phyloP scores from a whole-genome alignment of 805 yeast genomes.

The Metschnikowia cubensis region DNA sequence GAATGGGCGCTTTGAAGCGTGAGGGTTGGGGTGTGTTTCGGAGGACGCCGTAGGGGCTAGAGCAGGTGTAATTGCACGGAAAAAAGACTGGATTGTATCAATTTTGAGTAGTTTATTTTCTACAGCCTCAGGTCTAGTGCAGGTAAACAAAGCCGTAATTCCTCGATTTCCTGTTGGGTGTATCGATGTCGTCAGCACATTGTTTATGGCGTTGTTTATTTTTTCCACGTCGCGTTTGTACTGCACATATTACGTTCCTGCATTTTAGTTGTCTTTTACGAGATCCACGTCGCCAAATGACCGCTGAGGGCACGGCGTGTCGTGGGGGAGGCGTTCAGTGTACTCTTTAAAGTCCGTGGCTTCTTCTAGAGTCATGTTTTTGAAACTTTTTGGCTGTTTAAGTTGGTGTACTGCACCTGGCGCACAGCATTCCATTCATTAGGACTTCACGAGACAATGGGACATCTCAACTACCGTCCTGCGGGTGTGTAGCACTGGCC shows the following conservation, averaged over 20 bases:
- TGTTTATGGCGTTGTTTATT: slow-evolving; percentile 4
- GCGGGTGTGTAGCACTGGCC: too few species aligned
- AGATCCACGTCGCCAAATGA: not conserved
- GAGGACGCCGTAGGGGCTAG: not conserved
- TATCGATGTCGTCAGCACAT: slow-evolving; percentile 1
- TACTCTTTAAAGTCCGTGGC: too few species aligned
- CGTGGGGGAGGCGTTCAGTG: too few species aligned
- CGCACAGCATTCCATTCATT: too few species aligned
- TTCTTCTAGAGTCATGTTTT: too few species aligned
- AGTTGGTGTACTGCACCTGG: too few species aligned
- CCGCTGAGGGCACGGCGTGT: too few species aligned
- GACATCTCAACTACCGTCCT: too few species aligned
- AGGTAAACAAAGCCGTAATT: not conserved
- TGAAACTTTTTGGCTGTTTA: too few species aligned
- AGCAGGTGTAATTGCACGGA: not conserved
- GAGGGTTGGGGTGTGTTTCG: not conserved
- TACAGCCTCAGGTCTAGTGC: not conserved
- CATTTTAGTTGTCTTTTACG: not conserved
- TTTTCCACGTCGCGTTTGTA: slow-evolving; percentile 3
- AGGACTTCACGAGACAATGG: too few species aligned
- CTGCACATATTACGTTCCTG: not conserved
- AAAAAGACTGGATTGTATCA: not conserved
- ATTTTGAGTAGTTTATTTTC: not conserved
- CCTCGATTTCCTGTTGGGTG: not conserved
- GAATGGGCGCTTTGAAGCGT: not conserved